These are phyloP conservation scores for Aspergillus sp. DNA, from an alignment of 2,329 filamentous ascomycete genomes.

Conservation along the genomic window DNA sequence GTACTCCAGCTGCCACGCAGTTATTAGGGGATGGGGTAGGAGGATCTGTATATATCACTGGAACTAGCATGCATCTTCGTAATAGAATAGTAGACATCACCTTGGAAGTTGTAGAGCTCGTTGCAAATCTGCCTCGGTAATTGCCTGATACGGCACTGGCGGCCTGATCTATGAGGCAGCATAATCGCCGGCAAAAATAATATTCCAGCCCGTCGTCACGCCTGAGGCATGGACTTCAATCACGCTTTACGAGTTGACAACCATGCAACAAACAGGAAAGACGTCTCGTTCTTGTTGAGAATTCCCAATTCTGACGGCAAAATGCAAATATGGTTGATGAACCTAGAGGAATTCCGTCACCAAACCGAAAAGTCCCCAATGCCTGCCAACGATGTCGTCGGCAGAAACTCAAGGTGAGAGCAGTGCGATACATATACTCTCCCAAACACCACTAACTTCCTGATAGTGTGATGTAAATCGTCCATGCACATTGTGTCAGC, in stretches of 20 bases:
- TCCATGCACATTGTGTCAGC: constrained; percentile 30
- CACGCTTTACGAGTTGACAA: not conserved
- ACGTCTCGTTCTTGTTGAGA: not conserved
- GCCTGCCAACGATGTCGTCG: constrained; percentile 26
- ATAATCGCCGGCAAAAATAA: too few species aligned
- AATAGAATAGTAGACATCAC: too few species aligned
- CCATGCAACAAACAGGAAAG: not conserved
- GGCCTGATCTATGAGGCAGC: too few species aligned
- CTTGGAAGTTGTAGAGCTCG: too few species aligned
- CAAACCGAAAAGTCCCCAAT: constrained; percentile 10
- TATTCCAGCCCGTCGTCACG: too few species aligned
- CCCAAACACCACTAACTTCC: not conserved
- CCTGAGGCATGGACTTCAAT: too few species aligned
- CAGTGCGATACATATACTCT: too few species aligned
- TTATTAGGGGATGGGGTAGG: constrained; percentile 29
- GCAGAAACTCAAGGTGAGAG: constrained; percentile 26
- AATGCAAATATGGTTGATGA: not conserved
- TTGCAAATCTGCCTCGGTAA: too few species aligned
- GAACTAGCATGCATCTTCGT: too few species aligned
- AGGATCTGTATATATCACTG: not conserved
- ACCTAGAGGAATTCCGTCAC: not conserved
- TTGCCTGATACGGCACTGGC: too few species aligned
- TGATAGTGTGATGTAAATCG: constrained; percentile 27
- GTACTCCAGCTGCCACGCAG: constrained; percentile 42
- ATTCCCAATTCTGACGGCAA: not conserved